Evolutionary conservation across 2,329 filamentous ascomycete genomes (phyloP).

Genomic region (Blastomyces silverae): DNA sequence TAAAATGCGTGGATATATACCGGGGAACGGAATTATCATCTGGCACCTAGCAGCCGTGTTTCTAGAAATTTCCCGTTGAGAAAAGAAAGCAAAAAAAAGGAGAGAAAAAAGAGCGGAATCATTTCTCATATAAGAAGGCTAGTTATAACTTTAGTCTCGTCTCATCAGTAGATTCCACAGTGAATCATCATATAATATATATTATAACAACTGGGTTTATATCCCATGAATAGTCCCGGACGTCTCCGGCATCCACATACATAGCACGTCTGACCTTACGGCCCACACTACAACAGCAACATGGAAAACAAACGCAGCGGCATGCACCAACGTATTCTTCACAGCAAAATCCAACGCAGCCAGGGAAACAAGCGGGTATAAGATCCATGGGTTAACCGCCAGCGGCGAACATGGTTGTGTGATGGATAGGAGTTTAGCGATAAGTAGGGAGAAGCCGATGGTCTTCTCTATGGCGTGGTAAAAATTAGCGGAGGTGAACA

Average conservation of each 20-base stretch:
- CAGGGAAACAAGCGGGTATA: conserved; percentile 60
- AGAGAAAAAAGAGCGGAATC: neutral
- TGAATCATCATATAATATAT: neutral
- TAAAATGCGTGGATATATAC: too few species aligned
- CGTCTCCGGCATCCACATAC: conserved; percentile 20
- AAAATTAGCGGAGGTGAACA: conserved; percentile 24
- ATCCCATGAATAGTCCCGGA: neutral
- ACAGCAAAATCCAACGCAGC: conserved; percentile 57
- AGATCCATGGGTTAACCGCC: conserved; percentile 56
- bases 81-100: too few species aligned
- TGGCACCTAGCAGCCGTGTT: neutral
- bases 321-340: conserved; percentile 34
- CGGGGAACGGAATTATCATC: neutral
- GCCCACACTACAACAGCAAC: conserved; percentile 39
- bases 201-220: neutral
- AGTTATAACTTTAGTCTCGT: neutral
- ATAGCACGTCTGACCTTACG: conserved; percentile 34
- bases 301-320: conserved; percentile 45
- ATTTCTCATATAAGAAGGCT: neutral
- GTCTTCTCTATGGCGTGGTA: conserved; percentile 30
- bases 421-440: conserved; percentile 61
- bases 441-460: conserved; percentile 57
- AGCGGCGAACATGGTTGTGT: conserved; percentile 65
- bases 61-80: too few species aligned
- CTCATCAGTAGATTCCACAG: neutral